Conservation (phyloP, 129 eudicot species). For the Saussurea involucrata region DNA sequence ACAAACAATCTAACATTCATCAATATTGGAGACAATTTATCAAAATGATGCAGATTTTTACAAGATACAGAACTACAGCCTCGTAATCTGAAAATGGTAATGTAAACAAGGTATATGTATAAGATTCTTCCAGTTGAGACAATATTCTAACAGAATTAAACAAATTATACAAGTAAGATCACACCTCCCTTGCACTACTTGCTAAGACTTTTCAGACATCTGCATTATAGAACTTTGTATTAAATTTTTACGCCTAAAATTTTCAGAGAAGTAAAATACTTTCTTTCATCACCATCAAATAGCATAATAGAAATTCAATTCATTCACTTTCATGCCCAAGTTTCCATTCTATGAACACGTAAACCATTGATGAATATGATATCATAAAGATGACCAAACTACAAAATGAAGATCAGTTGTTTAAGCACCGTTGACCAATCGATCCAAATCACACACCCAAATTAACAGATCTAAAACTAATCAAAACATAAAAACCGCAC, state of each 20-base stretch:
- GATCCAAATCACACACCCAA: slow-evolving; percentile 13
- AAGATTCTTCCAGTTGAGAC: not conserved
- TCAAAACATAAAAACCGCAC: not conserved
- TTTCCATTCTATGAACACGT: not conserved
- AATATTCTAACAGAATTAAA: not conserved
- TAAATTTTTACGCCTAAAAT: not conserved
- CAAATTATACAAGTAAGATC: not conserved
- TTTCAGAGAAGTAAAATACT: not conserved
- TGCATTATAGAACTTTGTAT: not conserved
- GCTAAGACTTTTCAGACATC: not conserved
- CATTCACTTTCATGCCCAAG: slow-evolving; percentile 4
- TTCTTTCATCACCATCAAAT: not conserved
- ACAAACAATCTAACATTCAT: not conserved
- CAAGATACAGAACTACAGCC: not conserved
- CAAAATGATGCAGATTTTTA: not conserved
- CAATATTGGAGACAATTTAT: not conserved
- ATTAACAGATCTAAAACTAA: slow-evolving; percentile 10
- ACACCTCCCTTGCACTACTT: not conserved
- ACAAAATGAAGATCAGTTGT: not conserved
- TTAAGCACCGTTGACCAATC: slow-evolving; percentile 12
- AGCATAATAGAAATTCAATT: not conserved
- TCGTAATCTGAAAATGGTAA: not conserved
- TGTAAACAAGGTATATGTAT: not conserved
- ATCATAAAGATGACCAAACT: not conserved
- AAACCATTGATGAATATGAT: not conserved